Base-by-base conservation (phyloP, 805 yeast genomes). In the Maudiozyma serrabonitensis region DNA sequence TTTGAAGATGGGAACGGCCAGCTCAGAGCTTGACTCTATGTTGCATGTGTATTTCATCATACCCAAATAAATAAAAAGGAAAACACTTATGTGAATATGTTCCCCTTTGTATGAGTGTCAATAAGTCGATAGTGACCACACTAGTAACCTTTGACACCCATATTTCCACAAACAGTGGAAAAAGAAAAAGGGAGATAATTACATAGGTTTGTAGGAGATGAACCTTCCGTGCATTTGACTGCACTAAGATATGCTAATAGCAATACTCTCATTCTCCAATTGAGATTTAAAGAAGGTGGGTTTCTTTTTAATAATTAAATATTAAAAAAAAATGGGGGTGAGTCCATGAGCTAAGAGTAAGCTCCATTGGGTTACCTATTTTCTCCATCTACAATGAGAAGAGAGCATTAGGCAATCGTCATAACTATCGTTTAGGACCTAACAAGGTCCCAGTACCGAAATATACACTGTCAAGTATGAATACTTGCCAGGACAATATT, bases 21-120 rank as follows among this genome's bases (percentile, higher is more conserved):
- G 73, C 83, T 82, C 87, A 75, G 90, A 83, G 89, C 90, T 83
- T 83, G 90, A 83, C 90, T 83, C 90, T 82, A 82, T 81, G 86
- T 81, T 79, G 82, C 84, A 77, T 79, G 73, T 67, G 70, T 73
- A 79, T 82, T 76, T 83, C 90, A 83, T 83, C 90, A 82, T 75
- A 48, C 56, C 38, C 18, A 35, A 35, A 43, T 28, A 54, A 43
- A 19, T 35, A 28, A 43, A 43, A 32, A 18, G 18, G 11, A 12
- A 18, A 11, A 11, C 25, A 43, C 9, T 15, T 18, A 26, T 13
- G 12, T 6, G 15, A 13, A 21, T 21, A 21, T 21, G 23, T 21
- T 3, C 23, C 23, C 23, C 4, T 21, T 21, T 40, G 28, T 18
- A 4, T 28, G 32, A 9, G 32, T 28, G 32, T 28, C 32, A 28